Evolutionary conservation across 2,329 filamentous ascomycete genomes (phyloP), one percentile per base, ranked within the genome.

Genomic region (Capronia coronata): DNA sequence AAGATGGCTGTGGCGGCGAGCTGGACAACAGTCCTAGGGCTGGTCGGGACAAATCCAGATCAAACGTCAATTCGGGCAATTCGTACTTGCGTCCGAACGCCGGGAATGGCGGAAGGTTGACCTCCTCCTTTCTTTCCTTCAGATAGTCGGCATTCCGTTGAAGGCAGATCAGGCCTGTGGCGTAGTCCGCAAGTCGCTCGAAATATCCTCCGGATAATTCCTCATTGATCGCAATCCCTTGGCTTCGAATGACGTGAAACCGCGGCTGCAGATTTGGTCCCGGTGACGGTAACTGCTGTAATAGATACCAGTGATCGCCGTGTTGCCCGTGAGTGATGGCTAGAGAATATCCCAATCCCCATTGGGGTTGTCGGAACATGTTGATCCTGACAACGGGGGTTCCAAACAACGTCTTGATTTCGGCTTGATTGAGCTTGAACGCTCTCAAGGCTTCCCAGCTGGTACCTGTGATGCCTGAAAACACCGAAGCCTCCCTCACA

Each of bases 221-320:
- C 27, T 56, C 47, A 18, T 49, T 44, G 30, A 56, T 32, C 23
- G 53, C 50, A 27, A 59, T 51, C 40, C 29, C 27, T 35, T 56
- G 54, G 18, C n/a, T 46, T 22, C 42, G 48, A 21, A 56, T 32
- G 22, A 56, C 51, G 8, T 46, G 46, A 19, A 54, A 54, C 9
- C 39, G 51, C 29, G 43, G 19, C 25, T 49, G 51, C 9, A 38
- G 16, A 19, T 27, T 42, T 1, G 38, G 3, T 8, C 29, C 34
- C 18, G n/a, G 21, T 11, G 21, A 19, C 2, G 30, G 6, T n/a
- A 43, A 30, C 38, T 48, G 52, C 16, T 67, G 65, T 21, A 87
- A 72, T 52, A 90, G 71, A 81, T 84, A 90, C 86, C 87, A 94
- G 54, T 76, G 77, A 63, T 93, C 86, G 46, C 87, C 86, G 61